Percentiles rank a stretch among this genome's conserved stretches.
These are phyloP conservation scores for Russula griseocarnosa DNA, from an alignment of 768 basidiomycete species.

Conservation along the genomic window DNA sequence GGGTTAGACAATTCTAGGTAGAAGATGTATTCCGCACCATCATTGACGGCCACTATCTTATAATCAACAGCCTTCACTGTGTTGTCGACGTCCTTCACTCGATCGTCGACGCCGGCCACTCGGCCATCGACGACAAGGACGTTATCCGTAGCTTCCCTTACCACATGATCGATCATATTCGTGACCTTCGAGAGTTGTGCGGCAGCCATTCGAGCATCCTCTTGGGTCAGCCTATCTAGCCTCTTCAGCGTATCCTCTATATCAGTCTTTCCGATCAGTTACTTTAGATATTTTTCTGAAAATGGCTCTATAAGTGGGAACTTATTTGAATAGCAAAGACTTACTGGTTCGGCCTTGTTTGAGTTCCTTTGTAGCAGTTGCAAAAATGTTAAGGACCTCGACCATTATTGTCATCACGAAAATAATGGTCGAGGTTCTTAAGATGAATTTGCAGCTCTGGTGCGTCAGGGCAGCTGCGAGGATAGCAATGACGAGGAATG, in stretches of 20 bases:
- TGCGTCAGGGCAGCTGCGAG: no score
- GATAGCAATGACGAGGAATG: no score
- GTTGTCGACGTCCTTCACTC: no score
- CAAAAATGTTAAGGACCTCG: background rate
- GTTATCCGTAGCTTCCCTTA: background rate
- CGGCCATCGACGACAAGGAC: no score
- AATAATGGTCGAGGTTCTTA: no score
- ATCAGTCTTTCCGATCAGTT: background rate
- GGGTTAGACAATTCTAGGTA: no score
- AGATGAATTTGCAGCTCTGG: no score
- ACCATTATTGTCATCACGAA: no score
- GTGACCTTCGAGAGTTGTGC: background rate
- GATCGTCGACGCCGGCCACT: no score
- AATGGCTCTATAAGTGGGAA: background rate
- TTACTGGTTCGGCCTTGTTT: background rate
- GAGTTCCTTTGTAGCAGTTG: background rate
- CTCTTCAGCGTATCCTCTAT: background rate
- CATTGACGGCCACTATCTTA: no score
- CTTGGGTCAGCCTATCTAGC: slow-evolving; percentile 1
- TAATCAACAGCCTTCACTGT: no score
- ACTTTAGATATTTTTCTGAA: background rate
- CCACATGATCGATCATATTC: background rate
- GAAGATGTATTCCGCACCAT: no score
- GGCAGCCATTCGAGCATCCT: background rate
- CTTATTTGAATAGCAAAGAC: background rate